These are phyloP conservation scores for Aureobasidium melanogenum DNA, from an alignment of 2,329 filamentous ascomycete species.

Conservation along the genomic window DNA sequence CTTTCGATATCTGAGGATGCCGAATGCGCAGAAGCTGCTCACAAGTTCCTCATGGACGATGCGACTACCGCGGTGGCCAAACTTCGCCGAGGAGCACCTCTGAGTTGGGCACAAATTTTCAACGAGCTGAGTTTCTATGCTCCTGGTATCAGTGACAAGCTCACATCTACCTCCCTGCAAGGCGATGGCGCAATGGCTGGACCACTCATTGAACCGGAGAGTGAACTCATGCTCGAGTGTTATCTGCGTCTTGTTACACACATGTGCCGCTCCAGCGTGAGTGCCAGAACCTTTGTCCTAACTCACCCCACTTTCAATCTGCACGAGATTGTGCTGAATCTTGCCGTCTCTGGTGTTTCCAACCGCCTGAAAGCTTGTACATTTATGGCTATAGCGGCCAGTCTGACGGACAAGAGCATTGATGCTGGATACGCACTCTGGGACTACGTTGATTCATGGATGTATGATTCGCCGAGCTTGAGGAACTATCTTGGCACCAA, in stretches of 20 bases:
- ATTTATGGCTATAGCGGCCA: constrained; percentile 66
- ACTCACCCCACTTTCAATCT: constrained; percentile 59
- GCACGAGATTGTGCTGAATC: constrained; percentile 63
- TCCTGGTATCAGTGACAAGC: constrained; percentile 65
- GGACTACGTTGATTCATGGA: constrained; percentile 70
- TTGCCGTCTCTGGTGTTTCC: constrained; percentile 64
- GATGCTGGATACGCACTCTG: constrained; percentile 67
- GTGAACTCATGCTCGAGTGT: constrained; percentile 90
- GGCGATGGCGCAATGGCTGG: constrained; percentile 16
- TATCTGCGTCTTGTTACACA: constrained; percentile 84
- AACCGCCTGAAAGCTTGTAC: constrained; percentile 72
- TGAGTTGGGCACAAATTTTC: constrained; percentile 91
- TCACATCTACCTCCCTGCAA: constrained; percentile 41
- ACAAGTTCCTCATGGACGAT: constrained; percentile 85
- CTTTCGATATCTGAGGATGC: constrained; percentile 77
- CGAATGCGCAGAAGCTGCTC: constrained; percentile 73
- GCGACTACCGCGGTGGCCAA: constrained; percentile 58
- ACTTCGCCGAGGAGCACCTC: constrained; percentile 70
- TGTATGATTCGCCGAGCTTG: constrained; percentile 42
- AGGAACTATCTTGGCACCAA: constrained; percentile 9
- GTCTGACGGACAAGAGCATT: constrained; percentile 65
- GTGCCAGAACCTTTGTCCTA: constrained; percentile 65
- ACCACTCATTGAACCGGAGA: constrained; percentile 76
- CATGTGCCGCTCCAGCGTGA: constrained; percentile 63
- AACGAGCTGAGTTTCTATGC: constrained; percentile 81